phyloP scores from a whole-genome alignment of 352 stramenopile species.

The Phytopythium mirpurense region DNA sequence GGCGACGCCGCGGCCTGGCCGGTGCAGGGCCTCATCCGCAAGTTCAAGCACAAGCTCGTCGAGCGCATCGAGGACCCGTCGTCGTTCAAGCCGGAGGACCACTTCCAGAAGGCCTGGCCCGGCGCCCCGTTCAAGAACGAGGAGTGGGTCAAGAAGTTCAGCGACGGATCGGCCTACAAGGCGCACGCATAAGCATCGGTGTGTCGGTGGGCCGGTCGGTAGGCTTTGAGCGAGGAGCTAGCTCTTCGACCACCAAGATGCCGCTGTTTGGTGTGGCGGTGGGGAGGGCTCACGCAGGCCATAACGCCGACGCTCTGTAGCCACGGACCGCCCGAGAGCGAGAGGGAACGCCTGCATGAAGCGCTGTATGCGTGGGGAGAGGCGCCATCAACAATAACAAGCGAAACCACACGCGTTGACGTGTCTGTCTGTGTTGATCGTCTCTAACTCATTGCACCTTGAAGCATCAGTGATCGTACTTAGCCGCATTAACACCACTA shows the following conservation, averaged over 20 bases:
- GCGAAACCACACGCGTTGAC: not conserved
- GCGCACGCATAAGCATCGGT: conserved; percentile 34
- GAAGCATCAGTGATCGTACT: no score
- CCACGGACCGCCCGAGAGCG: not conserved
- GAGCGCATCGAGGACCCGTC: conserved; percentile 96
- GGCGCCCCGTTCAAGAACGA: conserved; percentile 95
- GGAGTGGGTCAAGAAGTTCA: conserved; percentile 93
- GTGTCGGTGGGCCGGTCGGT: no score
- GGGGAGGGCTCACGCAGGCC: not conserved
- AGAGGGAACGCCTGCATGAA: not conserved
- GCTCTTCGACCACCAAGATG: no score
- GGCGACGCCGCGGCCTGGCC: conserved; percentile 99
- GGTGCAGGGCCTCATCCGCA: conserved; percentile 98
- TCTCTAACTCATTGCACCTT: not conserved
- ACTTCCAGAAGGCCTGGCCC: conserved; percentile 94
- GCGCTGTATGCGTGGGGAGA: not conserved
- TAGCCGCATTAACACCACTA: not conserved
- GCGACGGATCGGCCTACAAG: conserved; percentile 90
- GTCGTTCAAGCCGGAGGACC: conserved; percentile 92
- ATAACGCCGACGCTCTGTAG: not conserved
- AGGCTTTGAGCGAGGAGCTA: no score
- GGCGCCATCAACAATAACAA: not conserved
- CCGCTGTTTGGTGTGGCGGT: not conserved
- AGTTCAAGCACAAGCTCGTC: conserved; percentile 99
- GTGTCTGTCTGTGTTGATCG: not conserved